Evolutionary conservation across 805 yeast species (phyloP).

Genomic region (Kodamaea lidongshanica): DNA sequence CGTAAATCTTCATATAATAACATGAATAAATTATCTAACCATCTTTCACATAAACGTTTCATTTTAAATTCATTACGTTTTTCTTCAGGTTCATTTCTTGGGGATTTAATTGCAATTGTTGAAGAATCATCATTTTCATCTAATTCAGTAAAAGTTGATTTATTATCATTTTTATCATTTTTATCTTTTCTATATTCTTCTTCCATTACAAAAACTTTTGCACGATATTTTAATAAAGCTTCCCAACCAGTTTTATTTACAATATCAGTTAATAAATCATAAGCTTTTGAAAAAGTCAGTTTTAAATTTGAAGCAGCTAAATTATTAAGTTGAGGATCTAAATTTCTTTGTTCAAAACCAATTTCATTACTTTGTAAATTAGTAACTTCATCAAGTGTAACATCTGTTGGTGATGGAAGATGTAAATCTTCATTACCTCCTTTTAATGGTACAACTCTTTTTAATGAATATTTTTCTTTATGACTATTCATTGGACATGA

Average conservation of each 20-base stretch:
- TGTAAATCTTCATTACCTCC: constrained; percentile 51
- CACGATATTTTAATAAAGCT: constrained; percentile 37
- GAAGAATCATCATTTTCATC: constrained; percentile 27
- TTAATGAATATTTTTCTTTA: constrained; percentile 58
- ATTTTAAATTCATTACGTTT: constrained; percentile 46
- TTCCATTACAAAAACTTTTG: constrained; percentile 44
- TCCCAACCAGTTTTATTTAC: constrained; percentile 44
- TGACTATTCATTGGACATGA: constrained; percentile 79
- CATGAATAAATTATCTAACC: constrained; percentile 70
- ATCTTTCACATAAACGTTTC: constrained; percentile 64
- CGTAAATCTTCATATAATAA: constrained; percentile 65
- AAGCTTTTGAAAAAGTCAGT: constrained; percentile 41
- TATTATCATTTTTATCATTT: constrained; percentile 15
- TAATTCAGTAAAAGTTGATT: constrained; percentile 5
- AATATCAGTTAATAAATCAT: constrained; percentile 40
- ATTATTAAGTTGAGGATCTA: constrained; percentile 55
- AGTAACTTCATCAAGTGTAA: constrained; percentile 61
- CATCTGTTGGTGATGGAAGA: constrained; percentile 72
- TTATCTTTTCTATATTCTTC: constrained; percentile 41
- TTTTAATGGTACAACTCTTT: constrained; percentile 51
- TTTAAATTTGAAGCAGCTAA: constrained; percentile 67
- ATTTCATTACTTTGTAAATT: constrained; percentile 61
- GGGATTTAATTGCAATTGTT: constrained; percentile 34
- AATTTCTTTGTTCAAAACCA: constrained; percentile 55
- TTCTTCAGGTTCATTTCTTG: constrained; percentile 15